Evolutionary conservation across 1,139 yeast genomes (phyloP), one percentile per base, ranked within the genome.

Genomic region (Schwanniomyces etchellsii): DNA sequence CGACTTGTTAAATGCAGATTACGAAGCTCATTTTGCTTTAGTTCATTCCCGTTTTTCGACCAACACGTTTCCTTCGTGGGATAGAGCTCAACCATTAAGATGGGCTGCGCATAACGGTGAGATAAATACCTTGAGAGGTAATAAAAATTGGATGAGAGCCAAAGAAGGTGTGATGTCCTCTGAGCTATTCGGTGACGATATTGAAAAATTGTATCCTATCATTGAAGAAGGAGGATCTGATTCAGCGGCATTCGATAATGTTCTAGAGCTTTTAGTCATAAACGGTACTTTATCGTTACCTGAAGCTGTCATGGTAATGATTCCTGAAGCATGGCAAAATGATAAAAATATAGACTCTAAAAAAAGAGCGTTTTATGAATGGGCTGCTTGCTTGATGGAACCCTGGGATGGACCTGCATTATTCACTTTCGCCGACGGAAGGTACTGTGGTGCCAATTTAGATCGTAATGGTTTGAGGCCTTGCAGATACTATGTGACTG

Each of bases 361-460:
- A 54, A 84, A 88, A 65, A 79, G 74, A 50, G 96, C 97, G 1
- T 91, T 93, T 60, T 91, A 89, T 62, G 97, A 91, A 60, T 91
- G 98, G 98, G 97, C 97, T 29, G 96, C 98, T 12, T 88, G 96
- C 64, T 66, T 89, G 45, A 91, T 91, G 96, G 98, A 91, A 65
- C 97, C 98, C 14, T 91, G 98, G 98, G 98, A 91, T 64, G 98
- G 98, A 44, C 98, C 98, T 22, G 97, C 97, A 25, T 70, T 91
- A 47, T 85, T 91, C 67, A 88, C 95, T 21, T 91, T 91, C 60
- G 93, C 97, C 22, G 97, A 91, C 58, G 97, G 95, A 43, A 76
- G 97, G 51, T 91, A 85, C 71, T 86, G 96, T 64, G 98, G 98
- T 65, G 98, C 98, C 32, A 89, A 89, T 57, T 74, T 91, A 47